Base-by-base conservation (phyloP, 202 grass and related monocot species). In the Panicum hallii region DNA sequence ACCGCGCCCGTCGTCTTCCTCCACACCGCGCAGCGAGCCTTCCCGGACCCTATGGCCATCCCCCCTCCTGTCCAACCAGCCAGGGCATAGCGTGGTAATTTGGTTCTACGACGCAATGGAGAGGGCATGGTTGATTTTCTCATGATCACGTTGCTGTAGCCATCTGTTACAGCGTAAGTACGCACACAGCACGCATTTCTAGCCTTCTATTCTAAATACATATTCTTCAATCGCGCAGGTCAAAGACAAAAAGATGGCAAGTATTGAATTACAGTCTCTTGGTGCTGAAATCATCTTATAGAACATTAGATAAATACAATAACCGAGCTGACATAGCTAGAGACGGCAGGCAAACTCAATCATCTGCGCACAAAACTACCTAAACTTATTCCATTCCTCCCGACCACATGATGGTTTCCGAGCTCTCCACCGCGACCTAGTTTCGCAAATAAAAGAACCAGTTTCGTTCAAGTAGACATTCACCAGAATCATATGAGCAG, bases 381-480 rank as follows among this genome's bases (percentile, higher is more conserved):
- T 28, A 26, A 60, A 26, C 60, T 63, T 63, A 32, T 63, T 61
- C 30, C 58, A 26, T 22, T 63, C 60, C 11, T 14, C 11, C 60
- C 11, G 26, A 26, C 60, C 23, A 30, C 63, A 38, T 38, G 32
- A 16, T 36, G 32, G 63, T 65, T 65, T 36, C 61, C 16, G 30
- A 64, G 61, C 28, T 65, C 32, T 38, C 63, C 42, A 44, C 70
- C 13, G 9, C 28, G 28, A 41, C 62, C 70, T 82, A 16, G 44
- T 68, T 36, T 42, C 47, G 57, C 28, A 81, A 66, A 74, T 64
- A 50, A 57, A 57, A 73, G 40, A n/a, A 81, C 62, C n/a, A 44
- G 40, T 50, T 4, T 40, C 23, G 43, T 20, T 68, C 70, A 87
- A 10, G 78, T 81, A 75, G 26, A 61, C 56, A 62, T 30, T 30